Evolutionary conservation across 2,329 filamentous ascomycete genomes (phyloP).

Genomic region (Apiospora aurea): DNA sequence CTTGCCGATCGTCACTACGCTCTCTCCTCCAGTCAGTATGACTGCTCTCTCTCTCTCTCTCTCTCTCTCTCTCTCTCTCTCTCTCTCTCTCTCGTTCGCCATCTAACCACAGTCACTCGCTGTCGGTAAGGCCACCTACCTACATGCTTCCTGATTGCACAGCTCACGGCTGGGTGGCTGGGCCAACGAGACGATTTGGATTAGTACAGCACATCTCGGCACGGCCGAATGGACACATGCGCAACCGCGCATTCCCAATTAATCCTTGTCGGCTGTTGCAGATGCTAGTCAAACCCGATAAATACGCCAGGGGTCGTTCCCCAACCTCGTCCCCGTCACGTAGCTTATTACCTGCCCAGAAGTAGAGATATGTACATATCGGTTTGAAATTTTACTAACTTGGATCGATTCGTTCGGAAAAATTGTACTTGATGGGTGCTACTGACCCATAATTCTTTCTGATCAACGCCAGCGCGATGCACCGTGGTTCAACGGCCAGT

Average conservation of each 20-base stretch:
- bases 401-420: background rate
- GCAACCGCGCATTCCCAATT: background rate
- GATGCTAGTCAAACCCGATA: constrained; percentile 15
- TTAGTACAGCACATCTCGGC: constrained; percentile 14
- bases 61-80: no score
- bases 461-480: background rate
- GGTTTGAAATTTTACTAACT: background rate
- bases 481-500: background rate
- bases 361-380: background rate
- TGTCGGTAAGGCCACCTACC: background rate
- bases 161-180: constrained; percentile 4
- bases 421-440: background rate
- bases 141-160: background rate
- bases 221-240: constrained; percentile 13
- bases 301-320: background rate
- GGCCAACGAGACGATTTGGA: constrained; percentile 12
- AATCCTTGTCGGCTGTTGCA: constrained; percentile 10
- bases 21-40: background rate
- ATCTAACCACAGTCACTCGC: background rate
- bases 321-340: background rate
- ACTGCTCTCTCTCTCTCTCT: no score
- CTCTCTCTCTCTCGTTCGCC: no score
- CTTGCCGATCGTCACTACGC: constrained; percentile 8
- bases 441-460: background rate
- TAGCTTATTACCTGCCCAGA: background rate